Conservation (phyloP, 2,329 filamentous ascomycete genomes). For the Tolypocladium paradoxum region DNA sequence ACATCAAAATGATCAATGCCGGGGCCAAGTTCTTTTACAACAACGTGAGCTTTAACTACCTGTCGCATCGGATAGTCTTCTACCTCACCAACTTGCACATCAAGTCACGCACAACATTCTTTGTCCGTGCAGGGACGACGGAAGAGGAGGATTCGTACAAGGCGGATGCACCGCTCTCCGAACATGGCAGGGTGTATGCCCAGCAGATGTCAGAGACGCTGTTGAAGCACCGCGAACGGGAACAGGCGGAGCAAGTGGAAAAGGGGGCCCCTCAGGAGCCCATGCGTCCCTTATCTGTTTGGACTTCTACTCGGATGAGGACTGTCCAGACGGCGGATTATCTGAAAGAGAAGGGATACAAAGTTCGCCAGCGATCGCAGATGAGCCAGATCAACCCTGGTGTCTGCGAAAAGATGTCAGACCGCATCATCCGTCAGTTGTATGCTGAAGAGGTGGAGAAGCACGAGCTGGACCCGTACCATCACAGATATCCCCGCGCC, state of each 20-base stretch:
- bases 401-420: slow-evolving; percentile 88
- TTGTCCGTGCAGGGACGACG: slow-evolving; percentile 77
- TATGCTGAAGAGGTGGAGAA: slow-evolving; percentile 89
- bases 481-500: slow-evolving; percentile 88
- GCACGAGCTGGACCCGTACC: slow-evolving; percentile 90
- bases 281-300: slow-evolving; percentile 74
- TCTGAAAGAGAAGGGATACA: slow-evolving; percentile 70
- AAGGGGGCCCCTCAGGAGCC: slow-evolving; percentile 57
- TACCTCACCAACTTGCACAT: slow-evolving; percentile 97
- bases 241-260: slow-evolving; percentile 58
- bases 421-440: slow-evolving; percentile 65
- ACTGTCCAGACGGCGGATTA: slow-evolving; percentile 84
- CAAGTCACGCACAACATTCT: slow-evolving; percentile 88
- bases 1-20: slow-evolving; percentile 99
- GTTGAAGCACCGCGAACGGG: slow-evolving; percentile 71
- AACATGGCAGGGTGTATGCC: slow-evolving; percentile 71
- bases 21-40: slow-evolving; percentile 90
- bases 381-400: slow-evolving; percentile 97
- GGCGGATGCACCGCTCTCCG: slow-evolving; percentile 73
- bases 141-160: slow-evolving; percentile 88
- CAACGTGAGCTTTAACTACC: slow-evolving; percentile 91
- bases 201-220: slow-evolving; percentile 78
- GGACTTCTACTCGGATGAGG: slow-evolving; percentile 85
- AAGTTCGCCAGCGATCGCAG: slow-evolving; percentile 83
- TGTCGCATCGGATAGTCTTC: slow-evolving; percentile 95